phyloP scores from a whole-genome alignment of 345 rosid genomes.

The Aegle marmelos region DNA sequence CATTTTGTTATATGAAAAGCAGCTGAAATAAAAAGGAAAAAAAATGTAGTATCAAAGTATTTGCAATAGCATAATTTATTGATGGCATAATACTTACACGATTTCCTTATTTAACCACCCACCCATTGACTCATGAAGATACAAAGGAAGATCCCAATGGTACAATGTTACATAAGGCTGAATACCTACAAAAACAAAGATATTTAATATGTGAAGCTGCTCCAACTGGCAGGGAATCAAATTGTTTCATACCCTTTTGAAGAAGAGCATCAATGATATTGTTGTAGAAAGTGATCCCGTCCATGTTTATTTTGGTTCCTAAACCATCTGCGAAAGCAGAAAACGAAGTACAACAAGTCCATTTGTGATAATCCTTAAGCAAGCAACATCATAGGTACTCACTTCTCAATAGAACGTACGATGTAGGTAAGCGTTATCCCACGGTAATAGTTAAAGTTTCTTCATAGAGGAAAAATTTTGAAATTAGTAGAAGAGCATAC shows the following conservation, averaged over 20 bases:
- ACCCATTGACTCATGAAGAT: constrained; percentile 70
- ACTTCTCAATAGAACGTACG: neutral
- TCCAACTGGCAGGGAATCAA: constrained; percentile 16
- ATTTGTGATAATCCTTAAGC: neutral
- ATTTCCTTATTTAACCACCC: constrained; percentile 75
- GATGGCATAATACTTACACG: constrained; percentile 53
- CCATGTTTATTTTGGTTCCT: constrained; percentile 58
- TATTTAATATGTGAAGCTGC: constrained; percentile 9
- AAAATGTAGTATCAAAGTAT: neutral
- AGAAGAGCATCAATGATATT: constrained; percentile 61
- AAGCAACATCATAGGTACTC: neutral
- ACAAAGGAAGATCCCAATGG: constrained; percentile 93
- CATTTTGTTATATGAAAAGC: neutral
- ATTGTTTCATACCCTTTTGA: constrained; percentile 51
- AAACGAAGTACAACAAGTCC: neutral
- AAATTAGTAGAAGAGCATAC: constrained; percentile 30
- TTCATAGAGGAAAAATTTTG: neutral
- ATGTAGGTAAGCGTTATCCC: neutral
- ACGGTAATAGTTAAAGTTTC: neutral
- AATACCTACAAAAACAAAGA: constrained; percentile 46
- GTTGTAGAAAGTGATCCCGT: constrained; percentile 65
- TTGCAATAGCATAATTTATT: neutral
- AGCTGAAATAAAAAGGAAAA: neutral
- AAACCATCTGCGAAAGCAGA: constrained; percentile 51
- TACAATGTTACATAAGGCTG: constrained; percentile 69